phyloP scores from a whole-genome alignment of 2,329 filamentous ascomycete species.

The Phoma sp. region DNA sequence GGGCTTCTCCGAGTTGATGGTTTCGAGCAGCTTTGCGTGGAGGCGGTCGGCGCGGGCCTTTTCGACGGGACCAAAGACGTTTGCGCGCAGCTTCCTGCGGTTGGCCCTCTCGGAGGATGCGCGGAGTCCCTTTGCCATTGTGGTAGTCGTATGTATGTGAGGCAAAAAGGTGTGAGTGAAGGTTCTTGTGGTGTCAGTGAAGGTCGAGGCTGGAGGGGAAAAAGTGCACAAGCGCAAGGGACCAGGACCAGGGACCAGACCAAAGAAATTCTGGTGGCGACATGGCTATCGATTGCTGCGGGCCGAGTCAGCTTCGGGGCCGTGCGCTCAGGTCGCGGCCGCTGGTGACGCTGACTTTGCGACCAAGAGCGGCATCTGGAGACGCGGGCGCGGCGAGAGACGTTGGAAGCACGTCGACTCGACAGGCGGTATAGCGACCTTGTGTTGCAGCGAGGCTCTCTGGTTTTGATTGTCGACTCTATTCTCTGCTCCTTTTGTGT shows the following conservation, averaged over 20 bases:
- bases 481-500: not conserved
- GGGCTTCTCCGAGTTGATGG: conserved; percentile 78
- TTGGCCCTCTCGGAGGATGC: conserved; percentile 83
- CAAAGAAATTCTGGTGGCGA: conserved; percentile 31
- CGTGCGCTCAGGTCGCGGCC: conserved; percentile 25
- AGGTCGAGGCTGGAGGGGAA: conserved; percentile 12
- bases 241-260: not conserved
- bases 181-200: not conserved
- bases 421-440: conserved; percentile 5
- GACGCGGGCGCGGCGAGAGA: conserved; percentile 34
- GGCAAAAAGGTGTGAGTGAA: conserved; percentile 6
- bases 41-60: conserved; percentile 80
- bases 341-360: conserved; percentile 38
- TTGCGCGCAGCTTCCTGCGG: conserved; percentile 77
- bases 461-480: too few species aligned
- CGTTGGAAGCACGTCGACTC: conserved; percentile 27
- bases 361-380: conserved; percentile 11
- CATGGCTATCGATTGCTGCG: conserved; percentile 7
- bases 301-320: conserved; percentile 4
- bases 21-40: conserved; percentile 81
- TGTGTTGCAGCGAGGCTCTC: not conserved
- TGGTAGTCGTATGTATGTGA: conserved; percentile 35
- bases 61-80: conserved; percentile 85
- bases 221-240: conserved; percentile 9
- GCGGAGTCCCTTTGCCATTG: conserved; percentile 87